These are phyloP conservation scores for Blastobotrys chiropterorum DNA, from an alignment of 805 yeast genomes.

Conservation along the genomic window DNA sequence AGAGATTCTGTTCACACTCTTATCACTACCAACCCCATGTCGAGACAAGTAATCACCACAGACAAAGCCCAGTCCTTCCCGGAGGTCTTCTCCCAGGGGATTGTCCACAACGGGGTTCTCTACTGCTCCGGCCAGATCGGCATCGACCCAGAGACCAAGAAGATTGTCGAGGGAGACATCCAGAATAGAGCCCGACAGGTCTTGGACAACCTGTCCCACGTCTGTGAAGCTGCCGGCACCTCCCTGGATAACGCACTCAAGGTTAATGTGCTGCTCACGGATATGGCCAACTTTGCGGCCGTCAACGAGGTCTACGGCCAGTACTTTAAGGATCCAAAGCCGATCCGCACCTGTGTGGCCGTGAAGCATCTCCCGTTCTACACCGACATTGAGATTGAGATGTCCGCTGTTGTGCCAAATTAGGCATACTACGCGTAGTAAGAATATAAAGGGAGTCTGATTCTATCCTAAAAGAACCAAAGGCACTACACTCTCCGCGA, in stretches of 20 bases:
- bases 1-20: too few species aligned
- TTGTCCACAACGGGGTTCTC: slow-evolving; percentile 62
- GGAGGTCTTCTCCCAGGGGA: slow-evolving; percentile 71
- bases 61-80: slow-evolving; percentile 48
- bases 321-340: slow-evolving; percentile 35
- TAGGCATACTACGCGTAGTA: too few species aligned
- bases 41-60: background rate
- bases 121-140: slow-evolving; percentile 75
- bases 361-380: slow-evolving; percentile 85
- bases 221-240: slow-evolving; percentile 79
- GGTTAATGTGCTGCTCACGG: slow-evolving; percentile 80
- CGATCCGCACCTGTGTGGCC: slow-evolving; percentile 96
- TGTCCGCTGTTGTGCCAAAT: slow-evolving; percentile 45
- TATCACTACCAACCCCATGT: too few species aligned
- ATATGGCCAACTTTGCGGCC: slow-evolving; percentile 75
- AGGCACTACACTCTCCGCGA: too few species aligned
- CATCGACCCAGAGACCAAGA: slow-evolving; percentile 11
- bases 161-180: slow-evolving; percentile 10
- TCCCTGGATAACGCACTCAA: slow-evolving; percentile 75
- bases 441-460: too few species aligned
- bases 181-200: slow-evolving; percentile 24
- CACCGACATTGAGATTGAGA: slow-evolving; percentile 80
- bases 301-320: slow-evolving; percentile 75
- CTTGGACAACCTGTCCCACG: slow-evolving; percentile 38
- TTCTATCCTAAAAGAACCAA: too few species aligned